Conservation (phyloP, 2,329 filamentous ascomycete species). For the Phialocephala sp. region DNA sequence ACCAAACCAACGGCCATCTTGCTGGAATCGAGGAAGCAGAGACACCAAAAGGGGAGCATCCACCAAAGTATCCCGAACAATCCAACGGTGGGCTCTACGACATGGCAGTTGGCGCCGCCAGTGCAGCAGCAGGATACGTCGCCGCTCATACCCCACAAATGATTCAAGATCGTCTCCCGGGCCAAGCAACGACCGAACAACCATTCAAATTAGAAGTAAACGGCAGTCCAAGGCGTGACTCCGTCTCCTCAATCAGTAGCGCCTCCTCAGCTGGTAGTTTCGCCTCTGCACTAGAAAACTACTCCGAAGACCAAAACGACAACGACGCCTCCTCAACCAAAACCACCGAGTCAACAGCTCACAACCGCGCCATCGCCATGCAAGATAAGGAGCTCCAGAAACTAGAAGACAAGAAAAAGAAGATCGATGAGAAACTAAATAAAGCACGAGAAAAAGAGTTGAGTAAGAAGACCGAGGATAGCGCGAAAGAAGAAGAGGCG, state of each 20-base stretch:
- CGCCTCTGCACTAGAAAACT: conserved; percentile 49
- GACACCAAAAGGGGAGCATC: conserved; percentile 14
- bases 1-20: conserved; percentile 40
- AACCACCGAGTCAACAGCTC: conserved; percentile 47
- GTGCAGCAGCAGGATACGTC: conserved; percentile 55
- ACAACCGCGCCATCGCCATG: conserved; percentile 42
- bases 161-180: conserved; percentile 41
- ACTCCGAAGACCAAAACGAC: conserved; percentile 26
- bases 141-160: conserved; percentile 43
- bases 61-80: conserved; percentile 15
- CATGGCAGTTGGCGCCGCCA: conserved; percentile 60
- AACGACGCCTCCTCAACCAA: conserved; percentile 40
- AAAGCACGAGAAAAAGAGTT: conserved; percentile 56
- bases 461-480: conserved; percentile 52
- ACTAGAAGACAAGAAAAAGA: conserved; percentile 63
- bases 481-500: conserved; percentile 55
- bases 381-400: conserved; percentile 70
- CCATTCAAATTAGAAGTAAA: conserved; percentile 12
- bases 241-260: conserved; percentile 43
- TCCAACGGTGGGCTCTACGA: conserved; percentile 55
- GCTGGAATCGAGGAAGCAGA: conserved; percentile 35
- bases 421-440: conserved; percentile 67
- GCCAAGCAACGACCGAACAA: conserved; percentile 21
- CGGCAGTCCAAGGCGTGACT: conserved; percentile 27
- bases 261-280: conserved; percentile 56